Evolutionary conservation across 2,329 filamentous ascomycete genomes (phyloP).

Genomic region (Ceratocystis colombiana): DNA sequence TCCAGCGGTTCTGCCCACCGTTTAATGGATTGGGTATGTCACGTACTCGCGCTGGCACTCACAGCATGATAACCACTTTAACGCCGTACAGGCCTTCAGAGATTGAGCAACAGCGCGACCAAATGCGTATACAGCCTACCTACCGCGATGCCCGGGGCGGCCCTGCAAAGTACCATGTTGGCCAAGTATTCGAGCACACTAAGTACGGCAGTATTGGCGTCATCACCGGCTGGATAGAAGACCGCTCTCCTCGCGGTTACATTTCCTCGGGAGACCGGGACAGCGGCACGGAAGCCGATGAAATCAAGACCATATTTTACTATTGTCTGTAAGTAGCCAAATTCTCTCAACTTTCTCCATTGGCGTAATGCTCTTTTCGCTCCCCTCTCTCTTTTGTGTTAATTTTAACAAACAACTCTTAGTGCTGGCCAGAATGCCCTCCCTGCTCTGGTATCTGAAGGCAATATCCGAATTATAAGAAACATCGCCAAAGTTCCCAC

Average conservation of each 20-base stretch:
- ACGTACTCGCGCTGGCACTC: conserved; percentile 11
- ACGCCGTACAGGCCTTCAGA: conserved; percentile 29
- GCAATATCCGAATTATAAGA: conserved; percentile 61
- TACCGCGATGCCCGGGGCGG: conserved; percentile 6
- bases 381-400: not conserved
- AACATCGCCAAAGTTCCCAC: conserved; percentile 40
- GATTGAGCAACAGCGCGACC: conserved; percentile 32
- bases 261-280: conserved; percentile 1
- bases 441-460: conserved; percentile 42
- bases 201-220: conserved; percentile 71
- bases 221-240: conserved; percentile 75
- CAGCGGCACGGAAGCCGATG: conserved; percentile 37
- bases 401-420: not conserved
- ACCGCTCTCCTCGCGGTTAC: not conserved
- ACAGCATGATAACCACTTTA: conserved; percentile 27
- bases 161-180: conserved; percentile 49
- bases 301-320: conserved; percentile 60
- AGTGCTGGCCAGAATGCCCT: conserved; percentile 22
- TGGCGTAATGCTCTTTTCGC: not conserved
- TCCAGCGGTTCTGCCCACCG: conserved; percentile 21
- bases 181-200: conserved; percentile 74
- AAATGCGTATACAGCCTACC: conserved; percentile 35
- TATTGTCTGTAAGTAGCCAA: conserved; percentile 63
- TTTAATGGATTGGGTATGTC: conserved; percentile 1
- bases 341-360: too few species aligned